These are phyloP conservation scores for Blastomyces emzantsi DNA, from an alignment of 2,329 filamentous ascomycete species.

Conservation along the genomic window DNA sequence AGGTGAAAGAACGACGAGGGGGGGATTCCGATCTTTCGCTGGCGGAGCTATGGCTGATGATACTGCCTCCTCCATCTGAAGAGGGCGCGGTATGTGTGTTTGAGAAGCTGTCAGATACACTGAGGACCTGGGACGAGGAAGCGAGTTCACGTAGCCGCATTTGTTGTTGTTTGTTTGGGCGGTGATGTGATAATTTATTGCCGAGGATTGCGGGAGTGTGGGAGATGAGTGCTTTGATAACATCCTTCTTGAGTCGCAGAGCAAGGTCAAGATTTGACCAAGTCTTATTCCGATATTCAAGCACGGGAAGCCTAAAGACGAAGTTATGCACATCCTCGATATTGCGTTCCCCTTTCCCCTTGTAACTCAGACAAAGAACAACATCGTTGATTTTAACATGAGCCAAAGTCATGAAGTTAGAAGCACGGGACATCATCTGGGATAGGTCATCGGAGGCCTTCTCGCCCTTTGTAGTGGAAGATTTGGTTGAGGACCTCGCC, in stretches of 20 bases:
- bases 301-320: slow-evolving; percentile 85
- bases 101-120: slow-evolving; percentile 27
- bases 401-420: slow-evolving; percentile 94
- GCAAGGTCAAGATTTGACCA: slow-evolving; percentile 97
- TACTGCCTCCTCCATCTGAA: slow-evolving; percentile 26
- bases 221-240: slow-evolving; percentile 86
- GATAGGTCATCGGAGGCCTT: slow-evolving; percentile 78
- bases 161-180: slow-evolving; percentile 70
- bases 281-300: slow-evolving; percentile 97
- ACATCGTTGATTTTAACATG: slow-evolving; percentile 94
- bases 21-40: slow-evolving; percentile 31
- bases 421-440: slow-evolving; percentile 92
- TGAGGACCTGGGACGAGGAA: slow-evolving; percentile 60
- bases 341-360: slow-evolving; percentile 90
- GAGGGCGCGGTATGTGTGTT: slow-evolving; percentile 9
- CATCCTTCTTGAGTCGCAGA: slow-evolving; percentile 84
- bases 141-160: slow-evolving; percentile 73
- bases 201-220: slow-evolving; percentile 94
- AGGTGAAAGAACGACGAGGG: slow-evolving; percentile 30
- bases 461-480: slow-evolving; percentile 39
- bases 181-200: slow-evolving; percentile 89
- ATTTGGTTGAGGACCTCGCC: slow-evolving; percentile 38
- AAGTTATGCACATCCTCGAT: slow-evolving; percentile 96
- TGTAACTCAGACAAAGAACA: slow-evolving; percentile 91
- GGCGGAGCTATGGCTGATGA: slow-evolving; percentile 32